Percentiles rank a stretch among this genome's conserved stretches.
These are phyloP conservation scores for Euphorbia pulcherrima DNA, from an alignment of 345 rosid species.

Conservation along the genomic window DNA sequence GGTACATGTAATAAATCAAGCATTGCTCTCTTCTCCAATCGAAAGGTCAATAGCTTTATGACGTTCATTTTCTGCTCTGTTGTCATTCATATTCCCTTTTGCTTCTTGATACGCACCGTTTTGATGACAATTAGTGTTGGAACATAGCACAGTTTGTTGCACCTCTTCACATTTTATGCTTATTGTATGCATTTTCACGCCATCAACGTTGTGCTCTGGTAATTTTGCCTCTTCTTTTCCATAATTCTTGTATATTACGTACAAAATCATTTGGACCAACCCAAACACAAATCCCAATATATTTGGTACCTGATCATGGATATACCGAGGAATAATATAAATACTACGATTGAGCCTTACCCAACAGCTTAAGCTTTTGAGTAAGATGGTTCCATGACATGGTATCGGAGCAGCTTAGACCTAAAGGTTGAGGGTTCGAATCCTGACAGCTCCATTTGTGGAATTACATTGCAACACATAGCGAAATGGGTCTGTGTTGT, in stretches of 20 bases:
- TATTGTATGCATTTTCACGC: neutral
- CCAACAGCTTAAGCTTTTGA: too few relatives aligned
- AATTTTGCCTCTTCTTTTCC: neutral
- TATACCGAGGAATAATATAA: too few relatives aligned
- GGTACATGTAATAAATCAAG: constrained; percentile 1
- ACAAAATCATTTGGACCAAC: constrained; percentile 37
- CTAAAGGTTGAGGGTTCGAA: too few relatives aligned
- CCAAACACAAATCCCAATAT: constrained; percentile 37
- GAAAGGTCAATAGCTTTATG: neutral
- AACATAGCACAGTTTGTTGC: constrained; percentile 1
- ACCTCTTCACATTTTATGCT: neutral
- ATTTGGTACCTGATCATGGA: constrained; percentile 32
- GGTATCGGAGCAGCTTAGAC: too few relatives aligned
- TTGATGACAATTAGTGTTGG: neutral
- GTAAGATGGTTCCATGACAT: too few relatives aligned
- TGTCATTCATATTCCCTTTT: constrained; percentile 1
- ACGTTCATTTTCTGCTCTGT: neutral
- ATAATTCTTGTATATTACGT: constrained; percentile 27
- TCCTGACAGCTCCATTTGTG: too few relatives aligned
- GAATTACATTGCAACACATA: too few relatives aligned
- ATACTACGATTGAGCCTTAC: too few relatives aligned
- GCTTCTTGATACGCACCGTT: neutral
- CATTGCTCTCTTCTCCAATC: neutral
- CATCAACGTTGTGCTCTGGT: constrained; percentile 2
- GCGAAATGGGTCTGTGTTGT: too few relatives aligned